Conservation (phyloP, 805 yeast genomes). For the Suhomyces faveliae region DNA sequence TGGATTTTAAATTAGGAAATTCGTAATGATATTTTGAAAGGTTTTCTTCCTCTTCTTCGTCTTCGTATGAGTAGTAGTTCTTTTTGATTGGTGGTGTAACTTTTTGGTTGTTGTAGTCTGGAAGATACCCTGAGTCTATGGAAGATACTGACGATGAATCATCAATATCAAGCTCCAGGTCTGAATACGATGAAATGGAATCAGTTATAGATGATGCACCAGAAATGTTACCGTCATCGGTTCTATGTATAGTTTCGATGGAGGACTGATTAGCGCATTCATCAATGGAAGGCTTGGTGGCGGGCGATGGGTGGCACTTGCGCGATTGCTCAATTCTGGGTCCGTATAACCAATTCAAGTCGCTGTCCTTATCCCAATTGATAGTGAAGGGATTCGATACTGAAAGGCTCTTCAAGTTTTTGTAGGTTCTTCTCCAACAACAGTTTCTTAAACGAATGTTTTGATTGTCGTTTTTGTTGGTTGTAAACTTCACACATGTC, state of each 20-base stretch:
- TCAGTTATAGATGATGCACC: slow-evolving; percentile 5
- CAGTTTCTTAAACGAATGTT: slow-evolving; percentile 25
- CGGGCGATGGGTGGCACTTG: background rate
- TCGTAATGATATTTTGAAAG: slow-evolving; percentile 8
- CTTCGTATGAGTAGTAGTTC: slow-evolving; percentile 1
- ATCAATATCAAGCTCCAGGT: slow-evolving; percentile 8
- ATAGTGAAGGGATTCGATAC: slow-evolving; percentile 43
- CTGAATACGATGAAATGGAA: slow-evolving; percentile 7
- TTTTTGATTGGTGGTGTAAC: background rate
- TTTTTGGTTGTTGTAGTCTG: slow-evolving; percentile 11
- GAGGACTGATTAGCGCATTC: background rate
- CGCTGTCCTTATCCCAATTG: slow-evolving; percentile 56
- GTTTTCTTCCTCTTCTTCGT: slow-evolving; percentile 5
- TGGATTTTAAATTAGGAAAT: slow-evolving; percentile 17
- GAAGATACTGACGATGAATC: slow-evolving; percentile 13
- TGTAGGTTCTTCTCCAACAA: slow-evolving; percentile 41
- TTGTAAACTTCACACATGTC: slow-evolving; percentile 12
- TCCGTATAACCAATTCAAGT: slow-evolving; percentile 55
- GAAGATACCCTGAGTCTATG: slow-evolving; percentile 15
- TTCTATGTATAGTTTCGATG: slow-evolving; percentile 6
- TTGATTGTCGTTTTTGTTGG: slow-evolving; percentile 3
- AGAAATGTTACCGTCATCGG: slow-evolving; percentile 10
- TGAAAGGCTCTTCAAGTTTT: slow-evolving; percentile 25
- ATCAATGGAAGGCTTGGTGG: background rate
- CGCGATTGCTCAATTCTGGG: slow-evolving; percentile 30